These are phyloP conservation scores for Casaregolazyma lundiana DNA, from an alignment of 1,139 yeast species.

Conservation along the genomic window DNA sequence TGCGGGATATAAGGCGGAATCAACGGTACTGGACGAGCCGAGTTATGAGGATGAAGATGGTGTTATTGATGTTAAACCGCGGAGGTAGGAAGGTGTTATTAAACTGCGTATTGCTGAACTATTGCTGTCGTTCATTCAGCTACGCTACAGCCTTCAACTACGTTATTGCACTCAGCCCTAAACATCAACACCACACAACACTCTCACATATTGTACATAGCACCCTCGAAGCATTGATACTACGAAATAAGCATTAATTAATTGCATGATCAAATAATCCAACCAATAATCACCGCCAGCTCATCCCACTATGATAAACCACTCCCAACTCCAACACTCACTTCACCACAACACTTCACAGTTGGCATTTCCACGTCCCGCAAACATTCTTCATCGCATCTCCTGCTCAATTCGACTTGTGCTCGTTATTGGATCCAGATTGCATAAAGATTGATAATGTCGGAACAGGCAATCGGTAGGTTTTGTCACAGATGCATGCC, in stretches of 20 bases:
- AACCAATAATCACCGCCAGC: no score
- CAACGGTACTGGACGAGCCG: constrained; percentile 12
- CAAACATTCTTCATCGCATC: not conserved
- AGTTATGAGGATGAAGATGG: constrained; percentile 8
- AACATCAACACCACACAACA: no score
- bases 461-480: constrained; percentile 56
- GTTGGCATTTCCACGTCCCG: not conserved
- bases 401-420: not conserved
- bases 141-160: no score
- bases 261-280: no score
- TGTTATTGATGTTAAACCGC: constrained; percentile 13
- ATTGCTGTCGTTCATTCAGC: no score
- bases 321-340: not conserved
- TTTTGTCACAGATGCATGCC: constrained; percentile 16
- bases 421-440: not conserved
- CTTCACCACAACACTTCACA: not conserved
- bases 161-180: no score
- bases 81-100: no score
- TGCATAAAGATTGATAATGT: constrained; percentile 14
- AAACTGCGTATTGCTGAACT: no score
- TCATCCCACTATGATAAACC: not conserved
- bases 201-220: no score
- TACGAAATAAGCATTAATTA: no score
- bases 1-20: constrained; percentile 4
- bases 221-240: no score